Conservation (phyloP, 106 monocot genomes). For the Acorus gramineus region DNA sequence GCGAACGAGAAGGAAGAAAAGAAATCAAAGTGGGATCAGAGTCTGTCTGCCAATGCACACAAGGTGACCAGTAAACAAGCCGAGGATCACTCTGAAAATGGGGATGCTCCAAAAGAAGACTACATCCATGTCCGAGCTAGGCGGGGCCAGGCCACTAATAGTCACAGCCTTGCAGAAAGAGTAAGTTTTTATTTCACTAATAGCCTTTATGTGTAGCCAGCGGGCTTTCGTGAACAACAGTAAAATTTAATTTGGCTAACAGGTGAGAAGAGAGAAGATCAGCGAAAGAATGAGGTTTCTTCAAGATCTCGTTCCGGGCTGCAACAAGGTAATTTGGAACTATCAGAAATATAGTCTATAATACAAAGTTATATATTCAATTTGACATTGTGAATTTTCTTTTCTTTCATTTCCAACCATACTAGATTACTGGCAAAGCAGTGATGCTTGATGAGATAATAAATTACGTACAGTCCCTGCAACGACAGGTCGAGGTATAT, state of each 20-base stretch:
- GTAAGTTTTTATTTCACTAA: slow-evolving; percentile 12
- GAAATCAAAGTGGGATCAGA: slow-evolving; percentile 17
- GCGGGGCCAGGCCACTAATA: slow-evolving; percentile 82
- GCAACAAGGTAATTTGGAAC: slow-evolving; percentile 49
- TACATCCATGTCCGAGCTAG: slow-evolving; percentile 78
- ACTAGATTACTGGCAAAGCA: slow-evolving; percentile 72
- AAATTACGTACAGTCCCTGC: slow-evolving; percentile 52
- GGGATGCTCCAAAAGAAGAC: slow-evolving; percentile 24
- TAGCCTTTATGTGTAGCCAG: too few relatives aligned
- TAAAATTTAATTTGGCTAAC: slow-evolving; percentile 1
- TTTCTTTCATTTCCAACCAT: background rate
- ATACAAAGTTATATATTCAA: too few relatives aligned
- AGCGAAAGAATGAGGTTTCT: slow-evolving; percentile 89
- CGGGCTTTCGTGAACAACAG: background rate
- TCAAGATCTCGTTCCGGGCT: slow-evolving; percentile 92
- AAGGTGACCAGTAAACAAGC: slow-evolving; percentile 13
- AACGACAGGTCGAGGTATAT: slow-evolving; percentile 39
- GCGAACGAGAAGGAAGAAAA: slow-evolving; percentile 19
- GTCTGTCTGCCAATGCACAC: background rate
- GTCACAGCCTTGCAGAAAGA: slow-evolving; percentile 90
- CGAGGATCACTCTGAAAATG: slow-evolving; percentile 16
- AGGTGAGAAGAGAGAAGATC: slow-evolving; percentile 89
- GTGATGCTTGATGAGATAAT: slow-evolving; percentile 78
- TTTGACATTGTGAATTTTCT: too few relatives aligned
- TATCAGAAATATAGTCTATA: too few relatives aligned